phyloP scores from a whole-genome alignment of 441 rosid genomes.

The Aquilaria agallochum region DNA sequence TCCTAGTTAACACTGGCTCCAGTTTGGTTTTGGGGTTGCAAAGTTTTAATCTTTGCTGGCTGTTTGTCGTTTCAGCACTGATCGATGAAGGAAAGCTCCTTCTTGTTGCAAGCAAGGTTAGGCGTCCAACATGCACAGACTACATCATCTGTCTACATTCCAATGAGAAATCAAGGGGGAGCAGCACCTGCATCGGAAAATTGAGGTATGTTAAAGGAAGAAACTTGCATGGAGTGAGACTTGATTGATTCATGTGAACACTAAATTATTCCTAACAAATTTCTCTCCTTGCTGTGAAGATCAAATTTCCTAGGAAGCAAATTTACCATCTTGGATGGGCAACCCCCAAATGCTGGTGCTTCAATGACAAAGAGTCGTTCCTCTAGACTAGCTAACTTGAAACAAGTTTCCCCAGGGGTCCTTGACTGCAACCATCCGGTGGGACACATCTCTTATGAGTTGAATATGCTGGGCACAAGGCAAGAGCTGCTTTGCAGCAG shows the following conservation, averaged over 20 bases:
- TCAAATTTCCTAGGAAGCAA: slow-evolving; percentile 75
- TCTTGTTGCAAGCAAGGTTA: slow-evolving; percentile 61
- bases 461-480: slow-evolving; percentile 70
- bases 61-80: slow-evolving; percentile 29
- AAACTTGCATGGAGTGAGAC: background rate
- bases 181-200: slow-evolving; percentile 53
- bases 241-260: background rate
- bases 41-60: background rate
- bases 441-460: slow-evolving; percentile 61
- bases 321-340: slow-evolving; percentile 51
- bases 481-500: slow-evolving; percentile 14
- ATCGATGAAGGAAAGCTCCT: slow-evolving; percentile 64
- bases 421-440: slow-evolving; percentile 49
- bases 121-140: slow-evolving; percentile 65
- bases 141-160: slow-evolving; percentile 47
- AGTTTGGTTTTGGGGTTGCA: background rate
- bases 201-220: slow-evolving; percentile 34
- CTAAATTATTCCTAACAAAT: background rate
- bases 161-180: slow-evolving; percentile 42
- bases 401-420: slow-evolving; percentile 46
- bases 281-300: slow-evolving; percentile 25
- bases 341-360: slow-evolving; percentile 36
- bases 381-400: slow-evolving; percentile 33
- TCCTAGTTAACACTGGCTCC: background rate
- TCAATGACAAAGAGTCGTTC: slow-evolving; percentile 49